These are phyloP conservation scores for Candida ficus DNA, from an alignment of 805 yeast genomes.

Conservation along the genomic window DNA sequence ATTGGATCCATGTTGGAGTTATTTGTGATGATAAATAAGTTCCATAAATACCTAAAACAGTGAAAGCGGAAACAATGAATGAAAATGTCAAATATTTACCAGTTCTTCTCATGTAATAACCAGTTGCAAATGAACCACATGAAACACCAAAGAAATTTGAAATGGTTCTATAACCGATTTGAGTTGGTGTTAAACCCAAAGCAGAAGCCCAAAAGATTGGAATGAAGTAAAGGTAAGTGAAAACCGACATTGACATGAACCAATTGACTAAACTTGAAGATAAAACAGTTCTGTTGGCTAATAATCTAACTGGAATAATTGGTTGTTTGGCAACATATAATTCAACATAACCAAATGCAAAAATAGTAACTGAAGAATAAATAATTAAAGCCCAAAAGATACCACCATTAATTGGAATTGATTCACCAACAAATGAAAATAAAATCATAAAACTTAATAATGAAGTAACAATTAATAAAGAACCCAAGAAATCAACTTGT, in stretches of 20 bases:
- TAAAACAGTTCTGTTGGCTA: slow-evolving; percentile 52
- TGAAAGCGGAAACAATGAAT: slow-evolving; percentile 34
- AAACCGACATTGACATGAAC: slow-evolving; percentile 64
- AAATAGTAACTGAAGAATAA: slow-evolving; percentile 29
- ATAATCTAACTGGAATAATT: slow-evolving; percentile 53
- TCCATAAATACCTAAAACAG: slow-evolving; percentile 42
- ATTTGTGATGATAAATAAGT: slow-evolving; percentile 24
- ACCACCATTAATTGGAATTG: slow-evolving; percentile 41
- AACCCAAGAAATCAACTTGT: slow-evolving; percentile 65
- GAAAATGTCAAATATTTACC: slow-evolving; percentile 56
- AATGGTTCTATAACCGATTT: slow-evolving; percentile 49
- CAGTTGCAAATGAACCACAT: slow-evolving; percentile 60
- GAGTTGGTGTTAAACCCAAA: slow-evolving; percentile 44
- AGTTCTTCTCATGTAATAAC: slow-evolving; percentile 59
- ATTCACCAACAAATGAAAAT: slow-evolving; percentile 62
- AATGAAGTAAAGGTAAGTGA: slow-evolving; percentile 57
- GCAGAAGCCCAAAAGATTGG: slow-evolving; percentile 66
- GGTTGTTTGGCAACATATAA: slow-evolving; percentile 46
- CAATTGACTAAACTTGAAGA: slow-evolving; percentile 63
- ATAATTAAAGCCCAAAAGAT: slow-evolving; percentile 32
- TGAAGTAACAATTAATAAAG: slow-evolving; percentile 51
- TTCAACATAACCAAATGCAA: slow-evolving; percentile 41
- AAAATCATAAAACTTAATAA: slow-evolving; percentile 57
- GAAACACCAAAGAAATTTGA: slow-evolving; percentile 67
- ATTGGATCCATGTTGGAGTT: slow-evolving; percentile 34